Evolutionary conservation across 768 basidiomycete species (phyloP).

Genomic region (Asterophora parasitica): DNA sequence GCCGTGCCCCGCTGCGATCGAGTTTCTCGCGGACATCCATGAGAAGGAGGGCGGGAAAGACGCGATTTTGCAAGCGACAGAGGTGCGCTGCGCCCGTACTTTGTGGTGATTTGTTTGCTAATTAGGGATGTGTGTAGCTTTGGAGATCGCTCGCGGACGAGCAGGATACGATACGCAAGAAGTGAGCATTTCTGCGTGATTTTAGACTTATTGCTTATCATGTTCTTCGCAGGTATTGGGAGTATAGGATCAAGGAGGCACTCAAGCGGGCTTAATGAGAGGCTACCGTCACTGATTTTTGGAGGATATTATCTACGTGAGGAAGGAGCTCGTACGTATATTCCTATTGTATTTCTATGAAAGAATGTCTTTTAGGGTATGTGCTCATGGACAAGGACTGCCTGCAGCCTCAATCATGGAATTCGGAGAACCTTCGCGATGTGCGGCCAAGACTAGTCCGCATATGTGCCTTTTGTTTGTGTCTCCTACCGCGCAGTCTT

Average conservation of each 20-base stretch:
- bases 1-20: constrained; percentile 75
- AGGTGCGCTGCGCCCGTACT: constrained; percentile 29
- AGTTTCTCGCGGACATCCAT: constrained; percentile 78
- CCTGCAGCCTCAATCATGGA: no score
- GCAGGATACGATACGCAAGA: constrained; percentile 72
- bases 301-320: background rate
- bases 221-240: constrained; percentile 59
- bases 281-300: background rate
- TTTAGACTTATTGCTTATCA: background rate
- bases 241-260: constrained; percentile 60
- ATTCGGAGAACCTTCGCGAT: no score
- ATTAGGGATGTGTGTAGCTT: constrained; percentile 35
- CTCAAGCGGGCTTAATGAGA: constrained; percentile 16
- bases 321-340: background rate
- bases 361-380: no score
- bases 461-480: no score
- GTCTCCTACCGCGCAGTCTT: no score
- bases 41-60: constrained; percentile 51
- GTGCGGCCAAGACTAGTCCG: no score
- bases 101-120: background rate
- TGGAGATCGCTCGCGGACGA: constrained; percentile 68
- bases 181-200: constrained; percentile 35
- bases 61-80: constrained; percentile 39
- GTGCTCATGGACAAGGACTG: no score
- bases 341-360: background rate